A percentile compares a stretch with the other conserved stretches of the same genome.
phyloP scores from a whole-genome alignment of 1,139 yeast genomes.

The Kluyveromyces sp. region DNA sequence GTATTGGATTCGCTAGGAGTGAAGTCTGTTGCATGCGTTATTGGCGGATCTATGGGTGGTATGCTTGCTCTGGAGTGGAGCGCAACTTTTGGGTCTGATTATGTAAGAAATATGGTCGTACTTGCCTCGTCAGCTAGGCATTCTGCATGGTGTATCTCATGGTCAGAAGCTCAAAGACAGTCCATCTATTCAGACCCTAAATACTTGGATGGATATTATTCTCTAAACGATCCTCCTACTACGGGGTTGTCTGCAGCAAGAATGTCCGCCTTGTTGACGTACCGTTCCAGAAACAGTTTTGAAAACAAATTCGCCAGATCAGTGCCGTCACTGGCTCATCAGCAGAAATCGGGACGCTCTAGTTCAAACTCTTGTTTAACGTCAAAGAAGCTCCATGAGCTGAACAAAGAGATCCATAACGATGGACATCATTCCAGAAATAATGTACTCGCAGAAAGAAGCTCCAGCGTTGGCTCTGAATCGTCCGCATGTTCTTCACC shows the following conservation, averaged over 20 bases:
- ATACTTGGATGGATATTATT: constrained; percentile 80
- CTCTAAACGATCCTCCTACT: constrained; percentile 68
- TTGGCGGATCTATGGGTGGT: constrained; percentile 99
- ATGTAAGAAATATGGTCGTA: constrained; percentile 68
- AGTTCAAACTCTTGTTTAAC: background rate
- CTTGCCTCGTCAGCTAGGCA: constrained; percentile 92
- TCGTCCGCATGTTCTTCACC: constrained; percentile 18
- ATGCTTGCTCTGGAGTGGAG: constrained; percentile 86
- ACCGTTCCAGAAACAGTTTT: constrained; percentile 85
- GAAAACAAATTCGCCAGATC: constrained; percentile 86
- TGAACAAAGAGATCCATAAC: constrained; percentile 56
- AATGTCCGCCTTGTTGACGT: constrained; percentile 91
- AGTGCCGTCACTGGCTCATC: constrained; percentile 39
- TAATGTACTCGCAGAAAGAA: constrained; percentile 9
- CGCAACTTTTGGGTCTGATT: constrained; percentile 62
- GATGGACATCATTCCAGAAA: constrained; percentile 45
- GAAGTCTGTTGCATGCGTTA: constrained; percentile 67
- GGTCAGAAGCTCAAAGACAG: constrained; percentile 98
- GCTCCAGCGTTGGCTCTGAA: constrained; percentile 13
- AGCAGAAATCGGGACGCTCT: constrained; percentile 17
- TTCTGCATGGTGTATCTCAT: constrained; percentile 97
- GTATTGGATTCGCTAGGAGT: constrained; percentile 71
- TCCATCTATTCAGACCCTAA: constrained; percentile 92
- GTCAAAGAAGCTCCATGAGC: constrained; percentile 37
- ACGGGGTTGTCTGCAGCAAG: constrained; percentile 93